Base-by-base conservation (phyloP, 805 yeast species). In the Blastobotrys peoriensis region DNA sequence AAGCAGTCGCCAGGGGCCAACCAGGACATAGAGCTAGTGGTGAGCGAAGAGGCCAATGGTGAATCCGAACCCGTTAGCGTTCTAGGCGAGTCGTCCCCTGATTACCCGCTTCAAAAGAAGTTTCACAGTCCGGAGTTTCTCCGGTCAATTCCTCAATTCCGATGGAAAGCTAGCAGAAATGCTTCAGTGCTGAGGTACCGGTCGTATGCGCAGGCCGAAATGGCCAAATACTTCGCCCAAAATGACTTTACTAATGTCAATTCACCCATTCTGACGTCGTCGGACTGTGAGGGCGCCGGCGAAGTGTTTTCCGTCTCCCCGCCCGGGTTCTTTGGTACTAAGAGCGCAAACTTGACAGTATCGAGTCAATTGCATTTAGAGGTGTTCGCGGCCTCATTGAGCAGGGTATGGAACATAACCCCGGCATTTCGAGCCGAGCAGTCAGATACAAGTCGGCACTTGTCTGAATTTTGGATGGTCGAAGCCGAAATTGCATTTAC, bases 201-300 rank as follows among this genome's bases (percentile, higher is more conserved):
- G 53, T 85, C 96, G 0, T 67, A 67, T 38, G 68, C 85, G 1
- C 87, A 86, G 52, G 51, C 66, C 1, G 61, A 68, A 23, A 54
- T 88, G 5, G 64, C 71, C 34, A 66, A 66, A 2, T 86, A 76
- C 54, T 86, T 86, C 60, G 65, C 69, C 16, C 44, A 57, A 0
- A 54, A 72, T 16, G 74, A 74, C 10, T 87, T 86, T 52, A 64
- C 71, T 10, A 89, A 86, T 65, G 87, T 86, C 0, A 70, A 80
- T 20, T 95, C 98, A 2, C 98, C 99, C 5, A 55, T 91, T 9
- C 66, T 91, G 18, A 93, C 98, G 0, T 71, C 86, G 8, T 78
- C 94, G 1, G 98, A 93, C 61, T 91, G 98, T 60, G 99, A 93
- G 66, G 98, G 98, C 15, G 97, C 95, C 2, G 98, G 98, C 3